A percentile compares a stretch with the other conserved stretches of the same genome.
These are phyloP conservation scores for Rhodotorula diobovata DNA, from an alignment of 768 basidiomycete genomes.

Conservation along the genomic window DNA sequence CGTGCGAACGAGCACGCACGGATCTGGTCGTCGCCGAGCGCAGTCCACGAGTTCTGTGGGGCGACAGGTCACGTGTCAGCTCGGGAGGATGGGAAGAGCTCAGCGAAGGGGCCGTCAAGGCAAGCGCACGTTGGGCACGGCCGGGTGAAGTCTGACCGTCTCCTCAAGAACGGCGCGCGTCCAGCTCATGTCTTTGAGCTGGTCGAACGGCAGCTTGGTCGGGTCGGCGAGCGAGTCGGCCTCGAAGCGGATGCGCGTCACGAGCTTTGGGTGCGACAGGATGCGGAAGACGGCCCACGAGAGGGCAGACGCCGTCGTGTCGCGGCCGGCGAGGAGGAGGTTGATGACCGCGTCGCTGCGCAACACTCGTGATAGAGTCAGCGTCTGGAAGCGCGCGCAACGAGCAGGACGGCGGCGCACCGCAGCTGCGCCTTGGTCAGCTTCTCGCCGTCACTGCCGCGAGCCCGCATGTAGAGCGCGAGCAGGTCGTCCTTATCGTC, in stretches of 20 bases:
- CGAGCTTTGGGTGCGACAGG: not conserved
- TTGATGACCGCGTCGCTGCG: conserved; percentile 5
- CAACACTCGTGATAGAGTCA: no score
- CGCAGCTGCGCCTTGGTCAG: not conserved
- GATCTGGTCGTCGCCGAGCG: conserved; percentile 15
- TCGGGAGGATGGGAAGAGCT: not conserved
- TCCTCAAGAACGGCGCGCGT: conserved; percentile 13
- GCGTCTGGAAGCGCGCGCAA: no score
- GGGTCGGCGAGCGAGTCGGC: not conserved
- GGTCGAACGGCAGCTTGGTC: conserved; percentile 8
- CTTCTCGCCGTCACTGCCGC: conserved; percentile 1
- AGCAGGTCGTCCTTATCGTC: conserved; percentile 8
- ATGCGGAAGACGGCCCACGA: conserved; percentile 17
- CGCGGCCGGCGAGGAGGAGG: conserved; percentile 16
- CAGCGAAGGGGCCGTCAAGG: no score
- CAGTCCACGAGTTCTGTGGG: conserved; percentile 8
- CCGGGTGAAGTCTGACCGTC: conserved; percentile 14
- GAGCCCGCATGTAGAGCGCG: not conserved
- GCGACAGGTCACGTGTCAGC: not conserved
- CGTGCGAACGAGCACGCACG: not conserved
- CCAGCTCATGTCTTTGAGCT: conserved; percentile 3
- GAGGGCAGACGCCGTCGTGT: conserved; percentile 17
- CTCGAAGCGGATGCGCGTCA: conserved; percentile 1
- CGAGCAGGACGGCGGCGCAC: not conserved
- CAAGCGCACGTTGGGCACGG: conserved; percentile 9